These are phyloP conservation scores for Cladosporium velox DNA, from an alignment of 2,329 filamentous ascomycete genomes.

Conservation along the genomic window DNA sequence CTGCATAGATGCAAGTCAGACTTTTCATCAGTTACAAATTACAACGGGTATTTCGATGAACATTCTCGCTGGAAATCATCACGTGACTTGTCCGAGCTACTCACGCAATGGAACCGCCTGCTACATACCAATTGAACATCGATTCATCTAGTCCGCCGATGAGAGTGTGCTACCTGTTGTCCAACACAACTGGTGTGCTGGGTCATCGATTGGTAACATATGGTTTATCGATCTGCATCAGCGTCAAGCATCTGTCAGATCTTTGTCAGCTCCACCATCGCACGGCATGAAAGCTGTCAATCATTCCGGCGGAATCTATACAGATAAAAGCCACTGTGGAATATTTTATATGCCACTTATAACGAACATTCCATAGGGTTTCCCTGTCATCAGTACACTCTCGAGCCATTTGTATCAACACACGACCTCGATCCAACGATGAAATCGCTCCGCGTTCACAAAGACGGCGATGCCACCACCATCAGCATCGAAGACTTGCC, in stretches of 20 bases:
- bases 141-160: not conserved
- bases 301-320: not conserved
- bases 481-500: slow-evolving; percentile 23
- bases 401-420: not conserved
- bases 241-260: slow-evolving; percentile 7
- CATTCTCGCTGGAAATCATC: not conserved
- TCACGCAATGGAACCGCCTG: not conserved
- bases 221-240: not conserved
- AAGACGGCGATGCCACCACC: slow-evolving; percentile 21
- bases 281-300: not conserved
- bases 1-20: not conserved
- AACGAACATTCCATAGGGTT: not conserved
- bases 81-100: not conserved
- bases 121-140: not conserved
- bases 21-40: not conserved
- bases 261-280: slow-evolving; percentile 7
- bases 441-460: slow-evolving; percentile 25
- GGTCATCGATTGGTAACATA: not conserved
- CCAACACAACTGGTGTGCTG: not conserved
- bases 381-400: too few species aligned
- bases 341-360: not conserved
- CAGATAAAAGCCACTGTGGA: not conserved
- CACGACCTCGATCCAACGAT: slow-evolving; percentile 8
- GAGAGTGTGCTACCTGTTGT: not conserved
- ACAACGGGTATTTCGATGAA: not conserved